Evolutionary conservation across 352 stramenopile species (phyloP), one percentile per base, ranked within the genome.

Genomic region (Thraustochytrium striatum): DNA sequence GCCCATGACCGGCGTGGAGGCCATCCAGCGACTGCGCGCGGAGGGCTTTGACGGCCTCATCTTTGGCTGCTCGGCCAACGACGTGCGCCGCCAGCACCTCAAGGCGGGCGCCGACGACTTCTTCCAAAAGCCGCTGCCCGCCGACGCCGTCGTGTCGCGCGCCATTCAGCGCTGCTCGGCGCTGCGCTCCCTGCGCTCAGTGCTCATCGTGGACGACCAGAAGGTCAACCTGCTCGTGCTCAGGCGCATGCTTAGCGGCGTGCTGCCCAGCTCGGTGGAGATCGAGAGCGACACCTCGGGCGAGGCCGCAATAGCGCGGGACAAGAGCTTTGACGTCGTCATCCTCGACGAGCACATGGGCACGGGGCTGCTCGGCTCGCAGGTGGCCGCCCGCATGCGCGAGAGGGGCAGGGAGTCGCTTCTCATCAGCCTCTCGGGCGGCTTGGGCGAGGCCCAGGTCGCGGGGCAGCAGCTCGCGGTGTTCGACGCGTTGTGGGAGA

Each of bases 41-140:
- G 72, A 72, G 25, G 84, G 84, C 7, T 81, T 83, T 43, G 47
- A 33, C 0, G 62, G 62, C 33, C 39, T 47, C 33, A 87, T 87
- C 44, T 85, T 84, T 38, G 84, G 84, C 28, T 68, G 84, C 16
- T 85, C 81, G 7, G 82, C 83, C 16, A 88, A 86, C 61, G 79
- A 87, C 69, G 80, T 84, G 39, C 72, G 82, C 53, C 16, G 35
- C 16, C 70, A 82, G 52, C 87, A 87, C 78, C 43, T 86, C 3
- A 69, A 79, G 33, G 84, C 83, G 1, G 85, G 85, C 43, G 82
- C 83, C 21, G 68, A 87, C 72, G 25, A 52, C 3, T 88, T 88
- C 50, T 70, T 84, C 11, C 79, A 86, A 61, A 88, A 88, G 57
- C 85, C 85, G 21, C 83, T 88, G 16, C 84, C 84, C 0, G 86